These are phyloP conservation scores for Trichosporon sp. DNA, from an alignment of 1,284 basidiomycete species.

Conservation along the genomic window DNA sequence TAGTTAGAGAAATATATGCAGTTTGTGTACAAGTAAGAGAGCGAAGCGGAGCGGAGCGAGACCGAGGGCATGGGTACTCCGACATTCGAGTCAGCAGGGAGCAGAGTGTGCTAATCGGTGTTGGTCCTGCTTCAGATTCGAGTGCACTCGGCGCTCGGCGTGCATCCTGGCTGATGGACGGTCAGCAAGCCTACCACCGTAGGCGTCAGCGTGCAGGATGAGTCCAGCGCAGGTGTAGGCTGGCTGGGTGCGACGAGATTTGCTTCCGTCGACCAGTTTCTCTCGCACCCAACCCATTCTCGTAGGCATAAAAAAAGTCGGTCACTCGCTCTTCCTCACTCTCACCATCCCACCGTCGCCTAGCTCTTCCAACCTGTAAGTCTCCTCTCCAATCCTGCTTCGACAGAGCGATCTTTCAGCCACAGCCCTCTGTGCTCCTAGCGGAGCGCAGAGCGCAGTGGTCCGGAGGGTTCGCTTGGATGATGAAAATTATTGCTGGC, in stretches of 20 bases:
- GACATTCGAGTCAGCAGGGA: too few relatives aligned
- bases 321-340: background rate
- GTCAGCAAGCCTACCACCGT: background rate
- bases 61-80: too few relatives aligned
- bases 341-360: background rate
- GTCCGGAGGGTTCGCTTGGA: background rate
- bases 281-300: background rate
- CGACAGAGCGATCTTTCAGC: background rate
- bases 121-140: too few relatives aligned
- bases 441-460: background rate
- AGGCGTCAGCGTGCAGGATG: background rate
- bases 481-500: constrained; percentile 19
- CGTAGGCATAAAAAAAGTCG: constrained; percentile 1
- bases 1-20: constrained; percentile 25
- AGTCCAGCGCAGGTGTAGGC: too few relatives aligned
- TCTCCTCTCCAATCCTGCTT: background rate
- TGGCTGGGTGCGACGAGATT: background rate
- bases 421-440: background rate
- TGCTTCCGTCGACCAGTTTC: background rate
- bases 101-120: too few relatives aligned
- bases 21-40: constrained; percentile 21
- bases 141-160: too few relatives aligned
- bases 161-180: background rate
- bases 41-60: background rate
- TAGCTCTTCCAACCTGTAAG: background rate